Conservation (phyloP, 2,329 filamentous ascomycete species). For the Fusarium humuli region DNA sequence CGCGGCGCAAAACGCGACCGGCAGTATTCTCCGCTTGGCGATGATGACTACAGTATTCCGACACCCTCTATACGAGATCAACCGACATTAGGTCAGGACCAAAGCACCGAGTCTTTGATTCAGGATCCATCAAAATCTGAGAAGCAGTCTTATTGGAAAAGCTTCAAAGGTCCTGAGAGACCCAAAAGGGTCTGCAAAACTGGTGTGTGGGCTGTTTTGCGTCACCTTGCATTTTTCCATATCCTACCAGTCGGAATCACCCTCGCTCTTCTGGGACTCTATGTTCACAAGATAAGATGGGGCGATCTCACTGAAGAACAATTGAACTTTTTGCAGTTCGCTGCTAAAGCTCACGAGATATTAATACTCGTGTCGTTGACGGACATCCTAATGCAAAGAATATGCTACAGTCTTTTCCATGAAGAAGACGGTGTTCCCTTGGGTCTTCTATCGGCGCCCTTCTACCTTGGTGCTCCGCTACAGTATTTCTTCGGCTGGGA, state of each 20-base stretch:
- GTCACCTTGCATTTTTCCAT: constrained; percentile 1
- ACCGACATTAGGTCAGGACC: not conserved
- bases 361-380: not conserved
- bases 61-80: not conserved
- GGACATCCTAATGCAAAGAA: not conserved
- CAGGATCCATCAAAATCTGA: rapidly evolving
- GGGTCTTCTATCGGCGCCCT: not conserved
- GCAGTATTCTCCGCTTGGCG: not conserved
- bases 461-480: not conserved
- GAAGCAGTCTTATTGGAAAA: not conserved
- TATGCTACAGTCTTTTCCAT: not conserved
- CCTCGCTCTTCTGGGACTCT: not conserved
- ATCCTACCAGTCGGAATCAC: not conserved
- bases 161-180: not conserved
- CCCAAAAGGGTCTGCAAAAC: not conserved
- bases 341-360: constrained; percentile 3
- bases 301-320: not conserved
- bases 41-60: not conserved
- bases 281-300: not conserved
- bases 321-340: constrained; percentile 4
- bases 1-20: too few species aligned
- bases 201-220: not conserved
- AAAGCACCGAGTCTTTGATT: not conserved
- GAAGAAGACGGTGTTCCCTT: not conserved
- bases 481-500: not conserved